Percentiles rank a stretch among this genome's conserved stretches.
Conservation (phyloP, 2,329 filamentous ascomycete genomes). For the Eutypa lata region DNA sequence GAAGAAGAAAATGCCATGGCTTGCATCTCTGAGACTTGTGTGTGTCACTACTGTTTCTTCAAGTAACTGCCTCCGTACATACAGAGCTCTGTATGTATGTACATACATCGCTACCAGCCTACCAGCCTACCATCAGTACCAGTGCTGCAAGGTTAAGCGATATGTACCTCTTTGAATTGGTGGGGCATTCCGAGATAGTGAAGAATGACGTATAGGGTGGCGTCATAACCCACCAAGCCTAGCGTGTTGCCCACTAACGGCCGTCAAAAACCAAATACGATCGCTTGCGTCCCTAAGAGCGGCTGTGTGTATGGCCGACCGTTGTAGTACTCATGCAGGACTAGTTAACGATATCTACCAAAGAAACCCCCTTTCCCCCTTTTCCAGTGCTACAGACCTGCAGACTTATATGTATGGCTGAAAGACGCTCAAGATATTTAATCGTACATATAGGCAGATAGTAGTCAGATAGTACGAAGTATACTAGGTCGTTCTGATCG, state of each 20-base stretch:
- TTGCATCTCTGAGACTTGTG: not conserved
- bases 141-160: not conserved
- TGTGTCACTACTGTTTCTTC: too few species aligned
- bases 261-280: not conserved
- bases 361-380: too few species aligned
- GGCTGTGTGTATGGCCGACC: not conserved
- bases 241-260: not conserved
- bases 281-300: not conserved
- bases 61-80: too few species aligned
- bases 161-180: not conserved
- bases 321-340: not conserved
- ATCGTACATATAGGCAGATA: too few species aligned
- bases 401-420: too few species aligned
- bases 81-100: not conserved
- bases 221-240: not conserved
- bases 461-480: too few species aligned
- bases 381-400: too few species aligned
- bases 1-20: not conserved
- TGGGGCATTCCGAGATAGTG: not conserved
- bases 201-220: not conserved
- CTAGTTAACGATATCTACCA: not conserved
- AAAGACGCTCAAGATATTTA: too few species aligned
- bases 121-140: too few species aligned
- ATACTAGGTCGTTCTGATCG: too few species aligned
- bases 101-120: not conserved